These are phyloP conservation scores for Aquilaria yunnanensis DNA, from an alignment of 345 rosid genomes.

Conservation along the genomic window DNA sequence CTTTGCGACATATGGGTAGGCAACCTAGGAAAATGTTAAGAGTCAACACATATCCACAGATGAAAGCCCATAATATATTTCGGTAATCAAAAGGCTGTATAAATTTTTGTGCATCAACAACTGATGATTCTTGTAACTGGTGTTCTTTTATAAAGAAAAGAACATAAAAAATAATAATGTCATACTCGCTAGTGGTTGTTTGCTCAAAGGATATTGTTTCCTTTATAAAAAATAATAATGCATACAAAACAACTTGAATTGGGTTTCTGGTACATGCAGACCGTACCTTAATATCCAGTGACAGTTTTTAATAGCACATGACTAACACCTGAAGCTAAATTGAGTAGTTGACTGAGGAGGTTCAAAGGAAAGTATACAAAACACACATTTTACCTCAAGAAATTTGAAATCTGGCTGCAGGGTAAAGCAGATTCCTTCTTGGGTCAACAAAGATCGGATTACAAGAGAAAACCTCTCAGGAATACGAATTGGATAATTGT, in stretches of 20 bases:
- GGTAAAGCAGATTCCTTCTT: conserved; percentile 97
- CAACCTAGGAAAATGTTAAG: conserved; percentile 51
- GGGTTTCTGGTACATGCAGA: too few relatives aligned
- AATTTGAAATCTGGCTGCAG: conserved; percentile 93
- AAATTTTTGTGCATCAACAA: too few relatives aligned
- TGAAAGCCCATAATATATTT: neutral
- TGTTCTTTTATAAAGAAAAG: neutral
- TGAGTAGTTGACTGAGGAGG: neutral
- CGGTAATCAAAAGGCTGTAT: neutral
- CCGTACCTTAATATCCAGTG: too few relatives aligned
- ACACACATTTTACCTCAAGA: conserved; percentile 64
- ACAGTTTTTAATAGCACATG: too few relatives aligned
- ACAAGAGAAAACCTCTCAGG: conserved; percentile 98
- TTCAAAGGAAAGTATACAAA: conserved; percentile 1
- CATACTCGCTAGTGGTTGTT: too few relatives aligned
- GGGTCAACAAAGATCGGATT: conserved; percentile 87
- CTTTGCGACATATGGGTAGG: conserved; percentile 96
- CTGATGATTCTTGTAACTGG: neutral
- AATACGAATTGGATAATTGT: conserved; percentile 91
- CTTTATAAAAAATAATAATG: too few relatives aligned
- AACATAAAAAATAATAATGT: neutral
- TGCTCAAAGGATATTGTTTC: too few relatives aligned
- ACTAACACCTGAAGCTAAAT: too few relatives aligned
- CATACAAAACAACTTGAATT: too few relatives aligned
- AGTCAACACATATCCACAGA: conserved; percentile 7